Base-by-base conservation (phyloP, 306 rosid species). In the Dryas drummondii region DNA sequence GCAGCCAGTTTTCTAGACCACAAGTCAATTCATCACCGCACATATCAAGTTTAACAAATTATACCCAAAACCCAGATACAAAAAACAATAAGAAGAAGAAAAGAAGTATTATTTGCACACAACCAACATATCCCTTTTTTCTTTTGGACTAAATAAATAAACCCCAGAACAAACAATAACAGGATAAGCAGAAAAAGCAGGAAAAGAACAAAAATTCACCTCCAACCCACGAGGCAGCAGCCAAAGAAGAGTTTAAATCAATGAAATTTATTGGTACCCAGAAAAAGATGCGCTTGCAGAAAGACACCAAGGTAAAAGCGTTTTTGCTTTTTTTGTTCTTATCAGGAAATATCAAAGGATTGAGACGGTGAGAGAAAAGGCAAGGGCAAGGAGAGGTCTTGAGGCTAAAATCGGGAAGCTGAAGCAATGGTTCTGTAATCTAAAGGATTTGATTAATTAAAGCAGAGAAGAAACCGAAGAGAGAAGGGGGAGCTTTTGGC, bases 181-280 rank as follows among this genome's bases (percentile, higher is more conserved):
- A 37, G 13, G 41, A 63, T 55, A 68, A 22, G 46, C 58, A 67
- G 74, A 13, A 74, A 58, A 27, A 27, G 37, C 37, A 27, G 37
- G 37, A 27, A 27, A 27, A 54, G 49, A 66, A 76, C 49, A 19
- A 75, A 79, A 68, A 66, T 80, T 71, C 65, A 91, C 96, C 90
- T 86, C 81, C 75, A 61, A 78, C 70, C 79, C 66, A 82, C 19
- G 17, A 45, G 61, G 48, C 68, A 50, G 55, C 73, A 45, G 56
- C 66, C 49, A 60, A 12, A 6, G 27, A 60, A 6, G 48, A 27
- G 12, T 56, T 26, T 41, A 72, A 82, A 76, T 68, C 51, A 60
- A 69, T 56, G 66, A 77, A 74, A 69, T 66, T 27, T 8, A 47
- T 2, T 3, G 75, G 52, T 60, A 45, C 73, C 76, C 79, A 81